These are phyloP conservation scores for Alternaria sp. DNA, from an alignment of 2,329 filamentous ascomycete genomes.

Conservation along the genomic window DNA sequence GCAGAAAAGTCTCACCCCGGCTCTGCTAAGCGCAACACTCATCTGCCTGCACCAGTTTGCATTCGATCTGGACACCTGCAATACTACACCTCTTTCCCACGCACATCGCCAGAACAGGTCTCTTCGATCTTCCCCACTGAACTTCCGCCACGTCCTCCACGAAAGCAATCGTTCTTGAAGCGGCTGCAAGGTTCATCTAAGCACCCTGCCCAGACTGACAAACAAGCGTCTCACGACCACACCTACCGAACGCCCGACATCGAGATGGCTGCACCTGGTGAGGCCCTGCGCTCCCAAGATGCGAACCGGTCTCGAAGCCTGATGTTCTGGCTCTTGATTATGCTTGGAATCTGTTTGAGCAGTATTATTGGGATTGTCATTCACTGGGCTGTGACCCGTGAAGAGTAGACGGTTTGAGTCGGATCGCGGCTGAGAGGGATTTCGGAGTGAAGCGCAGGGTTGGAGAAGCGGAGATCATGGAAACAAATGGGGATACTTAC, in stretches of 20 bases:
- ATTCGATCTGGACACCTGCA: not conserved
- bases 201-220: not conserved
- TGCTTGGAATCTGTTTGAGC: not conserved
- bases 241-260: not conserved
- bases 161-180: not conserved
- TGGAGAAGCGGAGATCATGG: not conserved
- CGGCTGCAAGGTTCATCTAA: not conserved
- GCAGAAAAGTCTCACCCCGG: not conserved
- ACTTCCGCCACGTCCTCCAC: not conserved
- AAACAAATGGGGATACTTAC: not conserved
- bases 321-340: not conserved
- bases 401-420: not conserved
- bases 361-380: not conserved
- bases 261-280: not conserved
- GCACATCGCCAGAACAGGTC: not conserved
- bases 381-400: not conserved
- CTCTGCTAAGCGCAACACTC: not conserved
- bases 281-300: rapidly evolving
- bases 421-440: no score
- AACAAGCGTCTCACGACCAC: not conserved
- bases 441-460: no score
- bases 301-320: not conserved
- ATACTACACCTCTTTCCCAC: not conserved
- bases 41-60: not conserved
- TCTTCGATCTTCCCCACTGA: not conserved